phyloP scores from a whole-genome alignment of 1,284 basidiomycete species.

The Trichosporon sp. region DNA sequence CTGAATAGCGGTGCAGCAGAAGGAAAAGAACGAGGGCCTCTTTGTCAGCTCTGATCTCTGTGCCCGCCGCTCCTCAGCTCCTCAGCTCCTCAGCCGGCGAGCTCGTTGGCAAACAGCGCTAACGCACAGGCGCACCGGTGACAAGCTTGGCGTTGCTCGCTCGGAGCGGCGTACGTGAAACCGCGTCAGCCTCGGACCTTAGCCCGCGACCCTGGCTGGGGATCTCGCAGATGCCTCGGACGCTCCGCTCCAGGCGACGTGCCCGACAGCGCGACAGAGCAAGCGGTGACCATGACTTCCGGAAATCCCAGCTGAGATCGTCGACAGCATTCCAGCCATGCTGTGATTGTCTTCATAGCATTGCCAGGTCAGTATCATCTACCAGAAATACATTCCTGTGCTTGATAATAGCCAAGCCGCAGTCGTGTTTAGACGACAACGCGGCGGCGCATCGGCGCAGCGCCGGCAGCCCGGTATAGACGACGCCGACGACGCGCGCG shows the following conservation, averaged over 20 bases:
- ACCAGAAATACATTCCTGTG: neutral
- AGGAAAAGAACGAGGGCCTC: neutral
- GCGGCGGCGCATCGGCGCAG: neutral
- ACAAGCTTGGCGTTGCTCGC: neutral
- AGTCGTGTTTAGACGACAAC: neutral
- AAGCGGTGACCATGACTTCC: neutral
- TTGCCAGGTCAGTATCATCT: neutral
- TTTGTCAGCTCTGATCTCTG: no score
- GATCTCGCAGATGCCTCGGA: neutral
- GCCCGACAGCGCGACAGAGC: neutral
- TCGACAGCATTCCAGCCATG: neutral
- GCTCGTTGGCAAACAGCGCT: neutral
- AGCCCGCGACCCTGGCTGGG: neutral
- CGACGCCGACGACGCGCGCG: neutral
- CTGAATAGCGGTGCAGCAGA: neutral
- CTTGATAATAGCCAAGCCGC: neutral
- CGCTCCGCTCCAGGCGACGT: neutral
- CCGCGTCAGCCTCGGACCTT: neutral
- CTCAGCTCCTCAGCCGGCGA: neutral
- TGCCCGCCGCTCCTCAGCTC: no score
- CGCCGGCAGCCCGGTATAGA: neutral
- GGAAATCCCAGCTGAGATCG: neutral
- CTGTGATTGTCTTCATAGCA: neutral
- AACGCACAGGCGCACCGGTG: neutral
- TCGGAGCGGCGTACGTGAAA: neutral